Evolutionary conservation across 257 asterid species (phyloP), one percentile per base, ranked within the genome.

Genomic region (Solanum boliviense): DNA sequence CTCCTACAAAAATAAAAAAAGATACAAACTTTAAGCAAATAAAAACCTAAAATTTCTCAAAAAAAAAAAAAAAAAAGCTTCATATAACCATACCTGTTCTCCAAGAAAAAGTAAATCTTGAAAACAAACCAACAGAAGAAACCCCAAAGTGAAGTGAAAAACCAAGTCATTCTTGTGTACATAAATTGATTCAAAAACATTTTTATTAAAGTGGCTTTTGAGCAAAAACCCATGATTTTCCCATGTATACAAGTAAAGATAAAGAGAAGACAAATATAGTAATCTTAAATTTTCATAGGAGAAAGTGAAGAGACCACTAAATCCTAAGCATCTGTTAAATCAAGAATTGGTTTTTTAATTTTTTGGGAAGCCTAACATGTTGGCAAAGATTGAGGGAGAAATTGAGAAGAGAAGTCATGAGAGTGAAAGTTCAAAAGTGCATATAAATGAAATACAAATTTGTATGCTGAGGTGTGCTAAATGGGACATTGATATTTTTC

Each of bases 191-290:
- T 89, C 65, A 90, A 20, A 89, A 89, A 83, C 89, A 86, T 83
- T 60, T 71, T 73, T 90, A 87, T 83, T 46, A 72, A 89, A 89
- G 92, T 89, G 90, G 91, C 82, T 56, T 87, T 87, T 89, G 86
- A 88, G 88, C 84, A 86, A 48, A 31, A 84, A 90, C 41, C 91
- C 94, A 88, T 90, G 75, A 38, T 67, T 91, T 86, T 90, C 70
- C 87, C 93, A 90, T 86, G 84, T 88, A 79, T 88, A 79, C 34
- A 90, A 93, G 93, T 88, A 91, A 91, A 92, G 91, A n/a, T n/a
- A 87, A 87, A 92, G 73, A 87, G 29, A 48, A 18, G 6, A 82
- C 44, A 46, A 82, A 32, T 27, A 27, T 27, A 81, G 85, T 46
- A 78, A 41, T 41, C 84, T 78, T 15, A 46, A 41, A 88, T 76